phyloP scores from a whole-genome alignment of 2,329 filamentous ascomycete genomes.

The Scedosporium minutisporum region DNA sequence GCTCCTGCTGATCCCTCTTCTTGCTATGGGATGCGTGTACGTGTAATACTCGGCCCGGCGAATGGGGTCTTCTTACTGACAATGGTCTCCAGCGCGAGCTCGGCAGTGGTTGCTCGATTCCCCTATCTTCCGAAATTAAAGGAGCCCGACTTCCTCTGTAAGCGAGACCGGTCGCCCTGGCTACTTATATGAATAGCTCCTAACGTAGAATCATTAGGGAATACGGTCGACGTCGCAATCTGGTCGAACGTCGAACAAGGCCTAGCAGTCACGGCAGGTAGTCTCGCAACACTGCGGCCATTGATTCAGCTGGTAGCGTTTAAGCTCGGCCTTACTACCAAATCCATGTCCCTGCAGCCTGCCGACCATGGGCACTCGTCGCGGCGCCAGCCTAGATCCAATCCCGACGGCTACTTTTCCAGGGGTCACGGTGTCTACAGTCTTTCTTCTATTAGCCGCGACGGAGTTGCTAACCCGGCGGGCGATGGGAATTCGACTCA shows the following conservation, averaged over 20 bases:
- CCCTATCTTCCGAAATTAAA: slow-evolving; percentile 26
- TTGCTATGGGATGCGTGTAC: slow-evolving; percentile 46
- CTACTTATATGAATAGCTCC: too few relatives aligned
- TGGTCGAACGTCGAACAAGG: slow-evolving; percentile 39
- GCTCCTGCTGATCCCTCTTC: slow-evolving; percentile 37
- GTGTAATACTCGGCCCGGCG: slow-evolving; percentile 6
- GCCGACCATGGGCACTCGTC: too few relatives aligned
- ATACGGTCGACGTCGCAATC: slow-evolving; percentile 33
- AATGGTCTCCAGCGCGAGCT: slow-evolving; percentile 25
- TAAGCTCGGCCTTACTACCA: slow-evolving; percentile 16
- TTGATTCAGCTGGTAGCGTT: slow-evolving; percentile 25
- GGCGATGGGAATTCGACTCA: too few relatives aligned
- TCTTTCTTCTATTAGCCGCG: too few relatives aligned
- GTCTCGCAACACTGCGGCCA: slow-evolving; percentile 36
- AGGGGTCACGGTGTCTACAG: too few relatives aligned
- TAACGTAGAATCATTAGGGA: slow-evolving; percentile 15
- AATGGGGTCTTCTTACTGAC: not conserved
- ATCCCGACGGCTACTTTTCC: too few relatives aligned
- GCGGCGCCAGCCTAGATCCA: too few relatives aligned
- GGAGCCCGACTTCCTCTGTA: slow-evolving; percentile 33
- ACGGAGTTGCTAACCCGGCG: too few relatives aligned
- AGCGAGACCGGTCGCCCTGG: slow-evolving; percentile 9
- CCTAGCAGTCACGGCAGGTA: slow-evolving; percentile 36
- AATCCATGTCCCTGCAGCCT: too few relatives aligned
- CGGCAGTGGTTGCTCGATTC: slow-evolving; percentile 31